phyloP scores from a whole-genome alignment of 169 alveolate genomes.

The Eimeria brunetti region DNA sequence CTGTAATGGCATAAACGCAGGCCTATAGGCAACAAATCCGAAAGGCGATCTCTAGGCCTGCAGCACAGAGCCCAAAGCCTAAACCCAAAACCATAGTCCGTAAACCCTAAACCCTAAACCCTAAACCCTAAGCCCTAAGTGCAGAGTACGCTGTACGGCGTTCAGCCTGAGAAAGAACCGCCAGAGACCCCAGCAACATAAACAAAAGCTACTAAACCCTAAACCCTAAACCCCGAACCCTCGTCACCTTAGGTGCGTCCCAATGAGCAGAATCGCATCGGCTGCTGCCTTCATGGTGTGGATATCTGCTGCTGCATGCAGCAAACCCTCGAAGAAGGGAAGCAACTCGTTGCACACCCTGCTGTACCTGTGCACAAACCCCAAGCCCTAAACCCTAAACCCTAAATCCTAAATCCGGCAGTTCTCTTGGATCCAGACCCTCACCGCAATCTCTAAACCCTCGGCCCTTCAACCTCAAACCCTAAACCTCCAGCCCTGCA shows the following conservation, averaged over 20 bases:
- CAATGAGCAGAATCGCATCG: constrained; percentile 55
- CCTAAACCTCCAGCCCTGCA: too few species aligned
- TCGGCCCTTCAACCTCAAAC: background rate
- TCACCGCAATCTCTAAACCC: background rate
- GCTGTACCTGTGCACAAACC: constrained; percentile 60
- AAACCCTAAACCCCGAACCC: background rate
- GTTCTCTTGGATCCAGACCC: too few species aligned
- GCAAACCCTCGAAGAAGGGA: constrained; percentile 45
- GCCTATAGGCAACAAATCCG: constrained; percentile 40
- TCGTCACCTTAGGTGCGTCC: constrained; percentile 52
- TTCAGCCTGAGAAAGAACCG: too few species aligned
- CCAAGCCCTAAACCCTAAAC: background rate
- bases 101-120: too few species aligned
- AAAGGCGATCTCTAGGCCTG: constrained; percentile 55
- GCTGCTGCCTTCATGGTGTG: constrained; percentile 57
- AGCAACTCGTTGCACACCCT: constrained; percentile 45
- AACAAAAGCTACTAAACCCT: too few species aligned
- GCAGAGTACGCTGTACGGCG: too few species aligned
- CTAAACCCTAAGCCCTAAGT: too few species aligned
- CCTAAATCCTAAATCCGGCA: constrained; percentile 9
- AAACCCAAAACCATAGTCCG: too few species aligned
- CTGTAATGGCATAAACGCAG: constrained; percentile 8
- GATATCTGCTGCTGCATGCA: constrained; percentile 24
- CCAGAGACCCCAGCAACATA: too few species aligned
- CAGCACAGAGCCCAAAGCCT: too few species aligned